phyloP scores from a whole-genome alignment of 129 eudicot species.

The Lactuca saligna region DNA sequence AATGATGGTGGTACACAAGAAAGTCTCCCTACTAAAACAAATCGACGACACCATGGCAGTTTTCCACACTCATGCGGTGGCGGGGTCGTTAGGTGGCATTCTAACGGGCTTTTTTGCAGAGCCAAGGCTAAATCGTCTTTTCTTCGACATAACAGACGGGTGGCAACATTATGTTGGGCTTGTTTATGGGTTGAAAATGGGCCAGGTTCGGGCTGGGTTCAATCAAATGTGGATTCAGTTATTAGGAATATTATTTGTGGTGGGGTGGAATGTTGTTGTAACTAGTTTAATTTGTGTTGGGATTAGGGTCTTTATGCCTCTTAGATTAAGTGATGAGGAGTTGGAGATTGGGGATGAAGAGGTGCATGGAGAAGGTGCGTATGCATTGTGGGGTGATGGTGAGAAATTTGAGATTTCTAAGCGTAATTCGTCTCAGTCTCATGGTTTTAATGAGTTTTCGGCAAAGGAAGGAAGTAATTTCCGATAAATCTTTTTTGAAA shows the following conservation, averaged over 20 bases:
- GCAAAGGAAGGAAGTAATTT: slow-evolving; percentile 20
- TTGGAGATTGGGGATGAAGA: slow-evolving; percentile 49
- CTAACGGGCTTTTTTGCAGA: slow-evolving; percentile 57
- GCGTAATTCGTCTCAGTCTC: slow-evolving; percentile 40
- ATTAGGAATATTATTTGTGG: slow-evolving; percentile 46
- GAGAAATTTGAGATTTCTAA: slow-evolving; percentile 39
- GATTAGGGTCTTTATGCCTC: slow-evolving; percentile 39
- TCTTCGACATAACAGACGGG: slow-evolving; percentile 35
- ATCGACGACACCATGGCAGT: slow-evolving; percentile 82
- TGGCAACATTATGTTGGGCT: slow-evolving; percentile 58
- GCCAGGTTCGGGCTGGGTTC: slow-evolving; percentile 37
- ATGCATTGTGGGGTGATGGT: slow-evolving; percentile 48
- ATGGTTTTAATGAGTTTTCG: slow-evolving; percentile 39
- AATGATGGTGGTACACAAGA: slow-evolving; percentile 81
- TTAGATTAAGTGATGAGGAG: slow-evolving; percentile 46
- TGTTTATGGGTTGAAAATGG: slow-evolving; percentile 40
- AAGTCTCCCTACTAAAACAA: slow-evolving; percentile 46
- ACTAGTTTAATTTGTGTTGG: slow-evolving; percentile 54
- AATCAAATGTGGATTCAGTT: slow-evolving; percentile 52
- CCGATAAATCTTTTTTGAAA: slow-evolving; percentile 2
- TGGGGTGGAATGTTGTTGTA: slow-evolving; percentile 42
- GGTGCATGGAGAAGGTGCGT: slow-evolving; percentile 59
- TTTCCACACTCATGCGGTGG: slow-evolving; percentile 81
- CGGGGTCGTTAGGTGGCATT: slow-evolving; percentile 64
- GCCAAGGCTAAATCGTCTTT: slow-evolving; percentile 51